Percentiles rank a stretch among this genome's conserved stretches.
Conservation (phyloP, 306 rosid genomes). For the barrel medic (Medicago truncatula) region MtrunA17r5.0-ANR NC_053046.1:28902501-28903000, state of each 20-base stretch:
- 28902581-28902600: conserved; percentile 17
- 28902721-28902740: conserved; percentile 62
- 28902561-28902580: conserved; percentile 1
- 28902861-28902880: conserved; percentile 44
- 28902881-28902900: conserved; percentile 54
- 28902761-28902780: conserved; percentile 60
- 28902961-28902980: conserved; percentile 62
- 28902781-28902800: conserved; percentile 60
- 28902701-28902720: conserved; percentile 71
- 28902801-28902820: conserved; percentile 63
- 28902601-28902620: conserved; percentile 14
- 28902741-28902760: conserved; percentile 60
- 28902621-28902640: background rate
- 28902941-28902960: conserved; percentile 57
- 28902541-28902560: background rate
- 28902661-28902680: background rate
- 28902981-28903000: conserved; percentile 73
- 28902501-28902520: too few species aligned
- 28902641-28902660: background rate
- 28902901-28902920: conserved; percentile 96
- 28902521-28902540: too few species aligned
- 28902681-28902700: conserved; percentile 46
- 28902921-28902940: conserved; percentile 80
- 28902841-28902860: conserved; percentile 62
- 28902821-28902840: conserved; percentile 73